Conservation (phyloP, 768 basidiomycete genomes). For the Phaffia tasmanica region DNA sequence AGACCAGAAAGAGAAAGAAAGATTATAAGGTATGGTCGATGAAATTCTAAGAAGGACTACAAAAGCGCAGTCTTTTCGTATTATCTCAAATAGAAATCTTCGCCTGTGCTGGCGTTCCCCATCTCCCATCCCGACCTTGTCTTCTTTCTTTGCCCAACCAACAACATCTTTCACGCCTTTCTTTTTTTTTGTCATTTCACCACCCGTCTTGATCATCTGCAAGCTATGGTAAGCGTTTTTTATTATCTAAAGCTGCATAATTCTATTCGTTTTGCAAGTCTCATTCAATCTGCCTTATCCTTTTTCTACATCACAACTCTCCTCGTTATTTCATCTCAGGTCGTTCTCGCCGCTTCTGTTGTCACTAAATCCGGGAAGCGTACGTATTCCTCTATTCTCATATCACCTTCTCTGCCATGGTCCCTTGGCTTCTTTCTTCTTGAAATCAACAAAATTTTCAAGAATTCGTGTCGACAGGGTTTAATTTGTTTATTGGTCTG, state of each 20-base stretch:
- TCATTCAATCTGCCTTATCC: not conserved
- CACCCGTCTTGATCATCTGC: not conserved
- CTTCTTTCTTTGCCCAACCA: too few relatives aligned
- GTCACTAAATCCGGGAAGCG: conserved; percentile 90
- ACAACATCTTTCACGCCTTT: too few relatives aligned
- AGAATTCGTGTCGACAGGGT: not conserved
- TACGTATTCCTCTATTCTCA: conserved; percentile 36
- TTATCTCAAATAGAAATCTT: too few relatives aligned
- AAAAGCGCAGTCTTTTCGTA: not conserved
- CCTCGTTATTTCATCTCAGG: conserved; percentile 43
- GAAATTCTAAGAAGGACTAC: not conserved
- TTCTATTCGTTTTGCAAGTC: not conserved
- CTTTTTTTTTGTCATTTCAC: not conserved
- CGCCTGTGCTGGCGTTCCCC: too few relatives aligned
- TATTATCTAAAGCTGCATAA: too few relatives aligned
- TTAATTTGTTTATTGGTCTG: not conserved
- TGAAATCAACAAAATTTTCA: not conserved
- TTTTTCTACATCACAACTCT: not conserved
- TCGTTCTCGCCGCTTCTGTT: conserved; percentile 87
- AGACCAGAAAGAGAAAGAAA: not conserved
- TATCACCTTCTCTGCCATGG: not conserved
- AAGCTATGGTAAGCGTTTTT: not conserved
- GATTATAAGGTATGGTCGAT: not conserved
- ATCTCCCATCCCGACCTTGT: too few relatives aligned
- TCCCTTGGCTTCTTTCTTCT: not conserved